Evolutionary conservation across 176 grass and related monocot species (phyloP).

Genomic region (Carex myosuroides): DNA sequence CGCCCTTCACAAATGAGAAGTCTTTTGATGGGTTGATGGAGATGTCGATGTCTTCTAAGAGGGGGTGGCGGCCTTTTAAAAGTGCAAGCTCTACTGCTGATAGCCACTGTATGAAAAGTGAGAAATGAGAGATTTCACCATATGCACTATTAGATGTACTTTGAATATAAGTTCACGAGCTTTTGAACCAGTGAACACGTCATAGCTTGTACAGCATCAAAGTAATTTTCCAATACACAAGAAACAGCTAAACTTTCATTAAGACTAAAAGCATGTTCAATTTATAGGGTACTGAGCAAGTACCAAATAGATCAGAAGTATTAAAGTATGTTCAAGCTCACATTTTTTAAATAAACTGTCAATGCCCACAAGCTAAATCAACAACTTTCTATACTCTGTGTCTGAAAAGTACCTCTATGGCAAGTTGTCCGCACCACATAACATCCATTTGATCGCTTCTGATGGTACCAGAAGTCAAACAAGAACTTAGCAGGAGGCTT

Average conservation of each 20-base stretch:
- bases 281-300: not conserved
- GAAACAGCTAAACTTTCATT: not conserved
- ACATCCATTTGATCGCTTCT: conserved; percentile 39
- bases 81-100: conserved; percentile 87
- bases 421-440: conserved; percentile 72
- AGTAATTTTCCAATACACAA: not conserved
- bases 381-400: not conserved
- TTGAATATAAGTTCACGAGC: not conserved
- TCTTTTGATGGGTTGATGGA: conserved; percentile 79
- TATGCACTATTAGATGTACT: not conserved
- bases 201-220: not conserved
- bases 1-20: conserved; percentile 43
- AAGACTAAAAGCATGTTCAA: not conserved
- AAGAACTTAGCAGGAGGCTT: conserved; percentile 81
- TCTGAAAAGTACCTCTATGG: conserved; percentile 62
- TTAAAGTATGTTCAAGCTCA: not conserved
- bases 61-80: conserved; percentile 92
- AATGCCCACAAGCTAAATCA: conserved; percentile 18
- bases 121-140: conserved; percentile 18
- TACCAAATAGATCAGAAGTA: not conserved
- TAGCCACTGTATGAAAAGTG: conserved; percentile 61
- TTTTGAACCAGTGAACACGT: not conserved
- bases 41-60: conserved; percentile 84
- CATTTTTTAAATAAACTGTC: not conserved
- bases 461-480: conserved; percentile 39